Conservation (phyloP, 306 rosid species). For the Sindora glabra region DNA sequence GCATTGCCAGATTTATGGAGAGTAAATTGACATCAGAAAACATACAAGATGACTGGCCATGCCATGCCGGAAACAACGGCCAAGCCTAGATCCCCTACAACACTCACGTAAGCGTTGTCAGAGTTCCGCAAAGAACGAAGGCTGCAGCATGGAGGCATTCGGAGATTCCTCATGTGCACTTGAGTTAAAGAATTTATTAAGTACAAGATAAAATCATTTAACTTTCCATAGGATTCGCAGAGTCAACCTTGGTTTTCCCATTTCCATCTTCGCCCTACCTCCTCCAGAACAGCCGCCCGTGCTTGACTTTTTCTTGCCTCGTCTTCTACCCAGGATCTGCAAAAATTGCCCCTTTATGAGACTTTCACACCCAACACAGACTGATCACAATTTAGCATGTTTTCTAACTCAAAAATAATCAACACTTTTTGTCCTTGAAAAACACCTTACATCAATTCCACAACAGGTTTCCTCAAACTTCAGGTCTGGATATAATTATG, state of each 20-base stretch:
- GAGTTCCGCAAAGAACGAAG: conserved; percentile 6
- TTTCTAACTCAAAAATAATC: neutral
- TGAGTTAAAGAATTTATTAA: conserved; percentile 6
- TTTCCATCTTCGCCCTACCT: conserved; percentile 90
- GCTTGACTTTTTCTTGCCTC: conserved; percentile 83
- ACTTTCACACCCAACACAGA: neutral
- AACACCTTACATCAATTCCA: neutral
- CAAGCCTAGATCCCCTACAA: neutral
- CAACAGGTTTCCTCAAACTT: neutral
- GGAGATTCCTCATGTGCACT: neutral
- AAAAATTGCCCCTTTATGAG: conserved; percentile 20
- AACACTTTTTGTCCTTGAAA: too few species aligned
- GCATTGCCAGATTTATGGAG: neutral
- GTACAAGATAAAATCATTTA: conserved; percentile 11
- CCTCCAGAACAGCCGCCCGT: conserved; percentile 80
- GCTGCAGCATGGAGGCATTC: neutral
- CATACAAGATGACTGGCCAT: neutral
- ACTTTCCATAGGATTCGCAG: neutral
- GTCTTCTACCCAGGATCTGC: conserved; percentile 99
- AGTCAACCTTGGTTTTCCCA: conserved; percentile 56
- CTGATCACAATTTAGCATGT: neutral
- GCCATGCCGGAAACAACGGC: neutral
- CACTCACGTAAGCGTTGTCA: neutral
- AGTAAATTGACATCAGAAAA: neutral
- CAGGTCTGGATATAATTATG: neutral